phyloP scores from a whole-genome alignment of 352 stramenopile genomes.

The Blastocystis hominis region DNA sequence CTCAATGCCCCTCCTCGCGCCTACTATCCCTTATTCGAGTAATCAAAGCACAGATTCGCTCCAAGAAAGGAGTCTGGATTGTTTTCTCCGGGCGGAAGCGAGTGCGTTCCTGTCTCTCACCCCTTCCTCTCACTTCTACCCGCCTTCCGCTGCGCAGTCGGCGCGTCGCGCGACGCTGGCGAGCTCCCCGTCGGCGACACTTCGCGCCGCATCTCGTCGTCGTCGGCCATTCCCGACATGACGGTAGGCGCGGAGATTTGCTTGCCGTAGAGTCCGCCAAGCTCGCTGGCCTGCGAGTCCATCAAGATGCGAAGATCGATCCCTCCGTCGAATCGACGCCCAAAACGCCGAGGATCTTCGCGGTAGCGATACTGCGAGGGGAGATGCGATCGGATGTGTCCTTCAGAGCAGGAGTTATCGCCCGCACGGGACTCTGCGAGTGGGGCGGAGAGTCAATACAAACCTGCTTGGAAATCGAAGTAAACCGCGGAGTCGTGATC shows the following conservation, averaged over 20 bases:
- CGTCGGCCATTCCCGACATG: neutral
- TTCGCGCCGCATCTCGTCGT: neutral
- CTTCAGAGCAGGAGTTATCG: too few species aligned
- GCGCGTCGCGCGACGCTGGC: neutral
- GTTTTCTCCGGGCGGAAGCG: neutral
- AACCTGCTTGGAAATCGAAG: too few species aligned
- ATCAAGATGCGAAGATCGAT: neutral
- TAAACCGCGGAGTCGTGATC: too few species aligned
- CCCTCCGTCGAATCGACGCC: neutral
- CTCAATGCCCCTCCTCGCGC: neutral
- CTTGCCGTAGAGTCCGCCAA: neutral
- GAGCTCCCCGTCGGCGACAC: neutral
- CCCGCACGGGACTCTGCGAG: too few species aligned
- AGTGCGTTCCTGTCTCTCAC: neutral
- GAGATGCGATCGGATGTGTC: too few species aligned
- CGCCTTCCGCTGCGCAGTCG: neutral
- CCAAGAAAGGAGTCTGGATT: neutral
- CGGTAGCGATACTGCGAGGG: neutral
- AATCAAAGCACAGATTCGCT: slow-evolving; percentile 44
- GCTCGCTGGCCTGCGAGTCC: neutral
- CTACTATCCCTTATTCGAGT: slow-evolving; percentile 26
- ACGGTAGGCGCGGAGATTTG: neutral
- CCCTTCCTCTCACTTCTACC: neutral
- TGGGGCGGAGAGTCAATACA: too few species aligned
- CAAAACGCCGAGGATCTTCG: neutral